phyloP scores from a whole-genome alignment of 345 rosid genomes.

The Raphanus raphanistrum region DNA sequence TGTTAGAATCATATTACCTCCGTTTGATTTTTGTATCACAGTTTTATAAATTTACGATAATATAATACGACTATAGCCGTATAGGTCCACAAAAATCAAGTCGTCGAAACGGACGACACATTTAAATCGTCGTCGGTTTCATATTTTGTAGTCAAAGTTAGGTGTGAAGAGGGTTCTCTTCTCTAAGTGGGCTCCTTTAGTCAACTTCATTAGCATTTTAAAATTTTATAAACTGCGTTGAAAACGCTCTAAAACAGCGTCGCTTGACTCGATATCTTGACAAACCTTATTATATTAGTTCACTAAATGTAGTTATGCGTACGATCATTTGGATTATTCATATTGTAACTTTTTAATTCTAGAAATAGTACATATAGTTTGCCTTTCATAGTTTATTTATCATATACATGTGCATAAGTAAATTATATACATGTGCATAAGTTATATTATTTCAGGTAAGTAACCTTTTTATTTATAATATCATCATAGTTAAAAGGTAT shows the following conservation, averaged over 20 bases:
- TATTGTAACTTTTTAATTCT: neutral
- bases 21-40: neutral
- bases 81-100: neutral
- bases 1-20: neutral
- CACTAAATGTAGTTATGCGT: neutral
- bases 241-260: conserved; percentile 8
- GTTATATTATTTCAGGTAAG: neutral
- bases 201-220: conserved; percentile 21
- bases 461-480: neutral
- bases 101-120: conserved; percentile 14
- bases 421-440: neutral
- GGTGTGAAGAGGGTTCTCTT: conserved; percentile 20
- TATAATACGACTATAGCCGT: neutral
- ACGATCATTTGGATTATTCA: neutral
- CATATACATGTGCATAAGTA: too few relatives aligned
- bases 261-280: conserved; percentile 10
- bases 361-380: neutral
- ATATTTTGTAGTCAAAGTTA: conserved; percentile 35
- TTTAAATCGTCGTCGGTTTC: conserved; percentile 29
- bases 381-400: neutral
- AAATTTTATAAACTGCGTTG: neutral
- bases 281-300: conserved; percentile 2
- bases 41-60: neutral
- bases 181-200: conserved; percentile 21
- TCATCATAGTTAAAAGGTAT: neutral